phyloP scores from a whole-genome alignment of 73 alveolate genomes.

The Stentor roeselii region DNA sequence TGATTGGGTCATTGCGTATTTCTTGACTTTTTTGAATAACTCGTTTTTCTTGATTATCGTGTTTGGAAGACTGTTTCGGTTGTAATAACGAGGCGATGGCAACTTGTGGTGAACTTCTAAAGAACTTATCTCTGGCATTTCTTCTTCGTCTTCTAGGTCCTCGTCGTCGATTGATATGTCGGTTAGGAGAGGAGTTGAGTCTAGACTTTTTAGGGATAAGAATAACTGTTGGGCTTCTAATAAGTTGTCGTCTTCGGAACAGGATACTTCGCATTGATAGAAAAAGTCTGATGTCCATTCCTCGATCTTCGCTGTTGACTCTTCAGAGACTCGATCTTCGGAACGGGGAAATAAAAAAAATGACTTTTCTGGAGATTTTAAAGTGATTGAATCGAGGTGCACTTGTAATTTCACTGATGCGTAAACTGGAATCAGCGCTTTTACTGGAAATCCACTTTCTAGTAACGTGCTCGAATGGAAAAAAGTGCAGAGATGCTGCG shows the following conservation, averaged over 20 bases:
- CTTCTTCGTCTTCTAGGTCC: not conserved
- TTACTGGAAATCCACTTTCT: slow-evolving; percentile 21
- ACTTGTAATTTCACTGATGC: slow-evolving; percentile 15
- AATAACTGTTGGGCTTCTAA: slow-evolving; percentile 10
- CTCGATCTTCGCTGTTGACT: slow-evolving; percentile 17
- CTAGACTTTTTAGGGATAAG: slow-evolving; percentile 10
- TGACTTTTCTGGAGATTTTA: not conserved
- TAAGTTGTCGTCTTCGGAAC: not conserved
- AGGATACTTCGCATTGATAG: slow-evolving; percentile 22
- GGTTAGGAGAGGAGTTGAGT: not conserved
- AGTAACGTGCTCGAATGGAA: slow-evolving; percentile 13
- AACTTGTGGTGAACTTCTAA: not conserved
- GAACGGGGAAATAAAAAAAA: not conserved
- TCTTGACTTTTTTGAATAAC: not conserved
- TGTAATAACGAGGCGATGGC: not conserved
- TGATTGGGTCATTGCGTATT: not conserved
- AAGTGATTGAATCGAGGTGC: not conserved
- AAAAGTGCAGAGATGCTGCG: slow-evolving; percentile 39
- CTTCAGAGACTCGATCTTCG: slow-evolving; percentile 5
- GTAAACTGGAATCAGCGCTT: slow-evolving; percentile 16
- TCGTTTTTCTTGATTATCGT: not conserved
- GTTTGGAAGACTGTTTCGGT: not conserved
- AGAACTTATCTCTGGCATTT: not conserved
- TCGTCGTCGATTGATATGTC: not conserved
- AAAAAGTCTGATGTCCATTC: slow-evolving; percentile 11